These are phyloP conservation scores for Diplocarpon mali DNA, from an alignment of 2,329 filamentous ascomycete species.

Conservation along the genomic window DNA sequence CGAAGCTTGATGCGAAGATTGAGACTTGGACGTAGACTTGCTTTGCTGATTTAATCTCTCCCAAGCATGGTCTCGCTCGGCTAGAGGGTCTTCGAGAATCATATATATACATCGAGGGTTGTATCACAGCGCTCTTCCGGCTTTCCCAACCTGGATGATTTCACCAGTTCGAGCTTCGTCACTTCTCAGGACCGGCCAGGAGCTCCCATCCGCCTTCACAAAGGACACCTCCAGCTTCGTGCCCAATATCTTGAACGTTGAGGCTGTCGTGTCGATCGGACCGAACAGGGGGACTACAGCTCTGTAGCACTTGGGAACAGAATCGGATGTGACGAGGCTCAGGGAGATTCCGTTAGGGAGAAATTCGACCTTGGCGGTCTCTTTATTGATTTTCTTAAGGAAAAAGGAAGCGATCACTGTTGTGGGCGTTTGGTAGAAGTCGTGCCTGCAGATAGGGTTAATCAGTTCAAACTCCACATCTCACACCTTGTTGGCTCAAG, in stretches of 20 bases:
- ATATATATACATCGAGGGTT: background rate
- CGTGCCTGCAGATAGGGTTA: constrained; percentile 42
- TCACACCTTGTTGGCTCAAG: constrained; percentile 3
- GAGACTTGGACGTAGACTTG: background rate
- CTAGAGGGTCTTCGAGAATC: background rate
- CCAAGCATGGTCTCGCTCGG: background rate
- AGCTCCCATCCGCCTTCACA: constrained; percentile 49
- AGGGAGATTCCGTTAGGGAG: constrained; percentile 51
- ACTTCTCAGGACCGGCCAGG: constrained; percentile 58
- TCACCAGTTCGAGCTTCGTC: constrained; percentile 59
- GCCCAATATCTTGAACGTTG: constrained; percentile 54
- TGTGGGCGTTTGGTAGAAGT: constrained; percentile 88
- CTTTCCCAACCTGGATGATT: constrained; percentile 81
- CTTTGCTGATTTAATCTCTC: background rate
- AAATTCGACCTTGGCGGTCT: constrained; percentile 63
- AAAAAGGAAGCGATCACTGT: constrained; percentile 87
- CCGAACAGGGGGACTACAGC: constrained; percentile 66
- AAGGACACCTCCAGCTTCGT: constrained; percentile 61
- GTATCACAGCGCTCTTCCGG: constrained; percentile 33
- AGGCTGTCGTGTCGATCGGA: constrained; percentile 56
- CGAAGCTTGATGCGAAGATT: background rate
- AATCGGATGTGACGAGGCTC: constrained; percentile 76
- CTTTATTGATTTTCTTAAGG: constrained; percentile 92
- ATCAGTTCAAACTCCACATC: background rate
- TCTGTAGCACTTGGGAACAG: constrained; percentile 63